Percentiles rank a stretch among this genome's conserved stretches.
Evolutionary conservation across 2,329 filamentous ascomycete species (phyloP).

Genomic region (Cordyceps cateniannulata): DNA sequence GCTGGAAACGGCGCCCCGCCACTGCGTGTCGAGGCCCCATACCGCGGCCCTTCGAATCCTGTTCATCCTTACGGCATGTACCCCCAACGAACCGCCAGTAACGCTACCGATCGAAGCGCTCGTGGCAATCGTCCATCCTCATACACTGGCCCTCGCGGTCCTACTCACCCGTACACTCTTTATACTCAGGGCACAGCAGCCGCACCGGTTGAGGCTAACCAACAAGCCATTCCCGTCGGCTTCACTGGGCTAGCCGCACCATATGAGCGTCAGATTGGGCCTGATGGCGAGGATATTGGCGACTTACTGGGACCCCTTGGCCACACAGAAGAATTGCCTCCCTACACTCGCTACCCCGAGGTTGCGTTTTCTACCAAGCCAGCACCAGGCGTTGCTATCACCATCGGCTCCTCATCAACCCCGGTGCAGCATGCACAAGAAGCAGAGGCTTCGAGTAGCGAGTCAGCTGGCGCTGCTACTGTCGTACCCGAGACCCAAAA

Average conservation of each 20-base stretch:
- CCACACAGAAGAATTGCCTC: constrained; percentile 84
- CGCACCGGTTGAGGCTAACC: constrained; percentile 39
- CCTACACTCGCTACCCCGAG: constrained; percentile 85
- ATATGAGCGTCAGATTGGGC: constrained; percentile 68
- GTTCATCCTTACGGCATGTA: constrained; percentile 85
- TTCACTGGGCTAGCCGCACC: constrained; percentile 62
- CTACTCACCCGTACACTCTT: constrained; percentile 79
- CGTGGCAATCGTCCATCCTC: constrained; percentile 30
- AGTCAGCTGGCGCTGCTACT: neutral
- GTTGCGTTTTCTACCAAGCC: constrained; percentile 56
- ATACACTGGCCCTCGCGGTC: constrained; percentile 55
- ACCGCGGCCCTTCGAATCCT: constrained; percentile 63
- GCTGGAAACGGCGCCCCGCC: constrained; percentile 28
- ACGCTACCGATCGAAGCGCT: constrained; percentile 51
- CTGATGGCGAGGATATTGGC: constrained; percentile 78
- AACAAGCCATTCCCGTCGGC: constrained; percentile 56
- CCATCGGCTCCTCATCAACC: constrained; percentile 15
- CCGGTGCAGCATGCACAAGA: neutral
- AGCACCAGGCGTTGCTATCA: constrained; percentile 19
- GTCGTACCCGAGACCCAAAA: constrained; percentile 52
- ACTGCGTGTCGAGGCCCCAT: constrained; percentile 52
- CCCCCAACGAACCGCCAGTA: constrained; percentile 63
- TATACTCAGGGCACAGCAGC: constrained; percentile 72
- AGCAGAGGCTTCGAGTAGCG: neutral
- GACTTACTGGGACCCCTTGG: constrained; percentile 84